A percentile compares a stretch with the other conserved stretches of the same genome.
phyloP scores from a whole-genome alignment of 1,284 basidiomycete species.

The Malassezia japonica region DNA sequence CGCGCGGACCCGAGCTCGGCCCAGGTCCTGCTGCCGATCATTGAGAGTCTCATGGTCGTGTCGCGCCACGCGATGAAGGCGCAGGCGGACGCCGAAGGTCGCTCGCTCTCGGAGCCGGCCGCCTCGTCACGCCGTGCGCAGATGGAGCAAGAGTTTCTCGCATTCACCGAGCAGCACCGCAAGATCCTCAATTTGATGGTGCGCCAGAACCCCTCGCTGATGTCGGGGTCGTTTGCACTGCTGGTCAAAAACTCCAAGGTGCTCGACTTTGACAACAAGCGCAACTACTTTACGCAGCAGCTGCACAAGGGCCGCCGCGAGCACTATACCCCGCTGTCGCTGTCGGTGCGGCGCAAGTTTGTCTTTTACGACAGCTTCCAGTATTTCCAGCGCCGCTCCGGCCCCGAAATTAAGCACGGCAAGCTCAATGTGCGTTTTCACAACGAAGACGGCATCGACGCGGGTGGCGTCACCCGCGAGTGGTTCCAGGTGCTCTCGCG shows the following conservation, averaged over 20 bases:
- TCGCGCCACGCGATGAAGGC: slow-evolving; percentile 65
- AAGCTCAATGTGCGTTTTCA: slow-evolving; percentile 95
- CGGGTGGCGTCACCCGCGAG: slow-evolving; percentile 92
- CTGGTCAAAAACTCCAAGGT: slow-evolving; percentile 91
- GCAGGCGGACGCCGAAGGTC: slow-evolving; percentile 1
- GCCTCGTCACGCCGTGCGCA: slow-evolving; percentile 28
- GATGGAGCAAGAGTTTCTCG: slow-evolving; percentile 73
- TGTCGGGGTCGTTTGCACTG: slow-evolving; percentile 95
- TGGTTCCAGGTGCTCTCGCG: slow-evolving; percentile 97
- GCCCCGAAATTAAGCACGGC: slow-evolving; percentile 94
- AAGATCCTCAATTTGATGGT: slow-evolving; percentile 96
- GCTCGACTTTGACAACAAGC: slow-evolving; percentile 98
- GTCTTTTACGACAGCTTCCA: slow-evolving; percentile 98
- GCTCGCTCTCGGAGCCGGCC: slow-evolving; percentile 12
- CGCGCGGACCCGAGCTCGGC: slow-evolving; percentile 40
- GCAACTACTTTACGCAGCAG: slow-evolving; percentile 95
- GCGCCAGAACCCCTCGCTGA: slow-evolving; percentile 89
- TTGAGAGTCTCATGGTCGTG: slow-evolving; percentile 73
- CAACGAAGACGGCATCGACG: slow-evolving; percentile 95
- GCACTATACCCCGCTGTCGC: slow-evolving; percentile 71
- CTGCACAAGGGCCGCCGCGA: slow-evolving; percentile 71
- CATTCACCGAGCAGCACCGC: slow-evolving; percentile 86
- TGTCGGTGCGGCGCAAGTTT: slow-evolving; percentile 82
- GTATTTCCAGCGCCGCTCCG: slow-evolving; percentile 74
- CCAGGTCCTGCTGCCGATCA: slow-evolving; percentile 40